phyloP scores from a whole-genome alignment of 208 protist genomes.

The Leishmania arabica region DNA sequence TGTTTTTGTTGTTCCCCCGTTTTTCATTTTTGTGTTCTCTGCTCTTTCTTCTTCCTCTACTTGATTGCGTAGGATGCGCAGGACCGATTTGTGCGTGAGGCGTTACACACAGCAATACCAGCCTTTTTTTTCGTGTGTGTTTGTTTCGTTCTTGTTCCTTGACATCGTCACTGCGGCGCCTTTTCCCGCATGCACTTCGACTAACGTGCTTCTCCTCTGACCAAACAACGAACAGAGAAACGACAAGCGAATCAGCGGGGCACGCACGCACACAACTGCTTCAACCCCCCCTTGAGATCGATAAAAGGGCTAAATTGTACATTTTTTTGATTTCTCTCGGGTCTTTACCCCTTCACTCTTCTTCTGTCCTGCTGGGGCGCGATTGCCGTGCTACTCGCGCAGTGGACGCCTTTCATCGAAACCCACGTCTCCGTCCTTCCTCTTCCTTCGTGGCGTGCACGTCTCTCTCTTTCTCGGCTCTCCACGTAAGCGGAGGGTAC shows the following conservation, averaged over 20 bases:
- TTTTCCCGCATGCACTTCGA: neutral
- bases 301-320: neutral
- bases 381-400: neutral
- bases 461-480: neutral
- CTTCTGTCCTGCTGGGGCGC: neutral
- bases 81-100: neutral
- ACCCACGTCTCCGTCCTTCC: neutral
- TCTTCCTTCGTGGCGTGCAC: neutral
- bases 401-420: neutral
- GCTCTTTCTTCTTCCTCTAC: neutral
- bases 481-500: neutral
- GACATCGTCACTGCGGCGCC: neutral
- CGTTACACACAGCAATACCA: neutral
- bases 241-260: neutral
- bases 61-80: neutral
- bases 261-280: neutral
- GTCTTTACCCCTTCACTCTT: neutral
- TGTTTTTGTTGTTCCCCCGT: neutral
- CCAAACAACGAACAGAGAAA: neutral
- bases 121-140: neutral
- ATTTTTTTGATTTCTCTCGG: neutral
- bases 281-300: neutral
- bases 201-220: neutral
- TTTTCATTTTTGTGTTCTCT: neutral
- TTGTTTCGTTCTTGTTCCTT: neutral